Evolutionary conservation across 331 rosid species (phyloP).

Genomic region (Prunus yedoensis): DNA sequence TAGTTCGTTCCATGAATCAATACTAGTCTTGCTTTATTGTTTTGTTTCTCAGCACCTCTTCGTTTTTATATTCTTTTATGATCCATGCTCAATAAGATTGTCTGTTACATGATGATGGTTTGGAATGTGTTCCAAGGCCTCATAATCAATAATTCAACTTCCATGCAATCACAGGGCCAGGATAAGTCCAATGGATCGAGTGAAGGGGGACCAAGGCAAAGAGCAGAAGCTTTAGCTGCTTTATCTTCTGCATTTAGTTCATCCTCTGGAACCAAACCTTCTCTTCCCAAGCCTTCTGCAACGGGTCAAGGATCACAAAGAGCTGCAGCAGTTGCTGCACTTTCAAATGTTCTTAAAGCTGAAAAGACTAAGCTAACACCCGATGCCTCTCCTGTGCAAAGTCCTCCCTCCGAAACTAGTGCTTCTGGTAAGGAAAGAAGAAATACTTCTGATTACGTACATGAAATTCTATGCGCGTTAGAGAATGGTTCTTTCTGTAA

Average conservation of each 20-base stretch:
- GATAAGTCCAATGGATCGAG: slow-evolving; percentile 68
- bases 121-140: not conserved
- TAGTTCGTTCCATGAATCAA: not conserved
- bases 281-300: slow-evolving; percentile 50
- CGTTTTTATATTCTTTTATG: not conserved
- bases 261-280: slow-evolving; percentile 43
- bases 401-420: slow-evolving; percentile 62
- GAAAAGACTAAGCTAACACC: slow-evolving; percentile 69
- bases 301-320: slow-evolving; percentile 86
- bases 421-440: slow-evolving; percentile 46
- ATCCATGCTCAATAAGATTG: slow-evolving; percentile 3
- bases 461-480: not conserved
- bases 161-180: slow-evolving; percentile 34
- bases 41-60: not conserved
- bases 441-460: slow-evolving; percentile 10
- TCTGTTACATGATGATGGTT: not conserved
- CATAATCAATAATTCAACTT: slow-evolving; percentile 2
- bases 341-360: slow-evolving; percentile 87
- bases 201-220: slow-evolving; percentile 95
- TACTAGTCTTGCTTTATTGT: not conserved
- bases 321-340: slow-evolving; percentile 99
- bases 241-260: slow-evolving; percentile 79
- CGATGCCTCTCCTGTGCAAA: slow-evolving; percentile 65
- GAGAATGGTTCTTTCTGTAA: not conserved
- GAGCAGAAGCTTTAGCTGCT: slow-evolving; percentile 99